Conservation (phyloP, 2,329 filamentous ascomycete genomes). For the Cryphonectria naterciae region DNA sequence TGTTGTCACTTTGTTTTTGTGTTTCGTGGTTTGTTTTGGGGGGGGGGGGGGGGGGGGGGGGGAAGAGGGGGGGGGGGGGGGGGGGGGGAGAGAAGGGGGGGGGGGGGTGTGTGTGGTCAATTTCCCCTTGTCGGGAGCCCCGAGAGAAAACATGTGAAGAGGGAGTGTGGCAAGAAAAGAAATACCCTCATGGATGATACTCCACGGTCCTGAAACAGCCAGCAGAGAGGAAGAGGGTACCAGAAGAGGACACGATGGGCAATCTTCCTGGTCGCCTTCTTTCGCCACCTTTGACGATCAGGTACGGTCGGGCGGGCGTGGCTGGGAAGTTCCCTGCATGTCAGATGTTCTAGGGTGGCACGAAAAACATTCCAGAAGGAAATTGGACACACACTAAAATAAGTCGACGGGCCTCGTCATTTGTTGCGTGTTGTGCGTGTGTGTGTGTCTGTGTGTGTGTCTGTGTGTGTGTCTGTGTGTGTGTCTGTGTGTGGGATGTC, state of each 20-base stretch:
- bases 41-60: too few species aligned
- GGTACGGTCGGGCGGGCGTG: background rate
- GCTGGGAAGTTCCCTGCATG: background rate
- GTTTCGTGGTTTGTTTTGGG: too few species aligned
- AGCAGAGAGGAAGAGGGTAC: constrained; percentile 10
- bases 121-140: constrained; percentile 1
- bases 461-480: background rate
- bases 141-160: constrained; percentile 8
- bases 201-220: constrained; percentile 27
- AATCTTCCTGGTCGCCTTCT: background rate
- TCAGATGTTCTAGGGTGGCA: constrained; percentile 9
- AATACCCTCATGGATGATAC: constrained; percentile 10
- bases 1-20: too few species aligned
- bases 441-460: too few species aligned
- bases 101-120: background rate
- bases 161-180: constrained; percentile 13
- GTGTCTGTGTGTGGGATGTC: background rate
- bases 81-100: background rate
- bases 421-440: background rate
- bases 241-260: background rate
- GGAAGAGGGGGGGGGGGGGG: too few species aligned
- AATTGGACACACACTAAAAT: background rate
- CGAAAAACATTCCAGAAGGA: constrained; percentile 19
- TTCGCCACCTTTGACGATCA: background rate
- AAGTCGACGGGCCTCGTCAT: background rate